These are phyloP conservation scores for Micractinium conductrix DNA, from an alignment of 139 green algal genomes.

Conservation along the genomic window DNA sequence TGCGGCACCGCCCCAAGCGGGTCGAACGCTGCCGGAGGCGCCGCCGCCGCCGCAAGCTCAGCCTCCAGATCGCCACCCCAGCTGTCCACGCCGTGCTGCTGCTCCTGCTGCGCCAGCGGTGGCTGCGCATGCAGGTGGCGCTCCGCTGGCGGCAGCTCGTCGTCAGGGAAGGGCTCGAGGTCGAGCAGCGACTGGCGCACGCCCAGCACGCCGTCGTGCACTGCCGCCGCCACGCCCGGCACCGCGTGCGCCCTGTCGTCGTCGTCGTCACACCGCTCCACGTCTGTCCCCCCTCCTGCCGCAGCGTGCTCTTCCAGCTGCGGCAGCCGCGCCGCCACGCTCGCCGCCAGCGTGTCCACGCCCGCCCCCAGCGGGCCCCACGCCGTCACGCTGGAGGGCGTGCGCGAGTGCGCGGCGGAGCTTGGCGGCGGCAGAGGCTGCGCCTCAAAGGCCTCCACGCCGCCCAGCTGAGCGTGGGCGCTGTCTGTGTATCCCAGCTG, in stretches of 20 bases:
- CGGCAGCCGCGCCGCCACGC: neutral
- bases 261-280: neutral
- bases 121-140: neutral
- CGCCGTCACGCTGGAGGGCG: neutral
- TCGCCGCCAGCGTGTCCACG: neutral
- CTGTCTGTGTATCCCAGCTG: conserved; percentile 14
- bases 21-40: neutral
- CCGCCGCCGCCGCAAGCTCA: too few species aligned
- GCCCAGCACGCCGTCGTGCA: conserved; percentile 23
- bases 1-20: neutral
- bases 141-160: neutral
- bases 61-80: neutral
- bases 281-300: neutral
- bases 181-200: conserved; percentile 25
- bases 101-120: neutral
- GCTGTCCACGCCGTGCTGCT: neutral
- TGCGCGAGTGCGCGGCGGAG: too few species aligned
- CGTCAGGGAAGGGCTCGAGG: conserved; percentile 8
- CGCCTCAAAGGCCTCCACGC: conserved; percentile 12
- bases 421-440: neutral
- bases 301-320: neutral
- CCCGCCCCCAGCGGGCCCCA: neutral
- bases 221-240: conserved; percentile 6
- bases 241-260: conserved; percentile 19
- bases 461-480: conserved; percentile 17